Evolutionary conservation across 176 grass and related monocot species (phyloP), one percentile per base, ranked within the genome.

Genomic region (Oryza officinalis): DNA sequence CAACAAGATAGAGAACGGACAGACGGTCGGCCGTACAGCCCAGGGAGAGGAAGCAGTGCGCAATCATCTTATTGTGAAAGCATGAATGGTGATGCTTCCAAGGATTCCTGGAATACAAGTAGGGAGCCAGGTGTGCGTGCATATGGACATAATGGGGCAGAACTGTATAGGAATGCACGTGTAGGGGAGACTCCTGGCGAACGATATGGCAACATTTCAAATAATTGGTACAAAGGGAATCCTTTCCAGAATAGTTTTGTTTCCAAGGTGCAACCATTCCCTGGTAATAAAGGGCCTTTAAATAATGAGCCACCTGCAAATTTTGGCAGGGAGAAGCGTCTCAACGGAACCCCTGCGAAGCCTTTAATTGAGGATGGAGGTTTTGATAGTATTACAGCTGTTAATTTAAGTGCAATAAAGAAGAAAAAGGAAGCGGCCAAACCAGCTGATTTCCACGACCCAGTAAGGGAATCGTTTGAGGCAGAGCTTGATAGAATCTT

Each of bases 391-490:
- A 93, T 98, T 82, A 59, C 82, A 6, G 65, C 92, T 2, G 77
- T 94, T 70, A 95, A 89, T 74, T 82, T 95, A 60, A 92, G 72
- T 84, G 86, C 89, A 63, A 84, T 95, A 65, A 98, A 98, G 88
- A 98, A 86, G 86, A 97, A 95, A 72, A 98, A 94, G 67, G 96
- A 92, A 78, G 63, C 74, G 41, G 67, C 65, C 27, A 98, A 87
- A 52, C 79, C 87, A 69, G 59, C 74, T 80, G 89, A 98, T 88
- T 95, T 98, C 66, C 89, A 89, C 83, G 96, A 98, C 52, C 87
- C 93, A 41, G 91, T 87, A 67, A 90, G 96, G 80, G 93, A 98
- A 80, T 98, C 96, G 59, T 98, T 92, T 87, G 96, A 98, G 82
- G 96, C 93, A 67, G 96, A 98, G 83, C 87, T 98, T 15, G 89